Base-by-base conservation (phyloP, 2,329 filamentous ascomycete genomes). In the Talaromyces pinophilus region DNA sequence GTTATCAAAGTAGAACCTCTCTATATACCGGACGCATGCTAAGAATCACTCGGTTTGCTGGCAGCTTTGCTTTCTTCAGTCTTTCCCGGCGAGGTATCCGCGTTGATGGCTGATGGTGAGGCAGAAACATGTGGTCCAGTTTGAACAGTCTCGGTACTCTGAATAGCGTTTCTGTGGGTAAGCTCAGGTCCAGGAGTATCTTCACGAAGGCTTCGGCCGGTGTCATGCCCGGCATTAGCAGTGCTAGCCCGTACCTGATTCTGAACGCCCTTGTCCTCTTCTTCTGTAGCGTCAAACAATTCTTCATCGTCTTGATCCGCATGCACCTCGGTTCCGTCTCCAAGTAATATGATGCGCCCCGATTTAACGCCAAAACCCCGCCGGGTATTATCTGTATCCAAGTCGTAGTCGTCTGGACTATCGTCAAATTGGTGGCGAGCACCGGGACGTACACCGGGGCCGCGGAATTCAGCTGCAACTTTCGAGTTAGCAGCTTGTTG, bases 281-380 rank as follows among this genome's bases (percentile, higher is more conserved):
- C 87, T 75, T 96, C 92, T 77, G 92, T 90, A 73, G 93, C 90
- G 79, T 97, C 92, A 81, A 97, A 96, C 89, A 97, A 94, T 74
- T 97, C 93, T 70, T 91, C 88, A 76, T 97, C 93, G 79, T 93
- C 89, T 77, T 91, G 91, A 80, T 95, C 92, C 72, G 92, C 92
- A 75, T 93, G 84, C 77, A 96, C 88, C 83, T 97, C 93, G 75
- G 92, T 96, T 74, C 94, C 95, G 83, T 98, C 93, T 71, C 94
- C 93, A 72, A 99, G 87, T 77, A 97, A 89, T 79, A 98, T 98
- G 79, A 97, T 93, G 73, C 93, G 89, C 72, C 93, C 92, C 67
- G 83, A 82, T 78, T 88, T 87, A 78, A 90, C 90, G 77, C 89
- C 90, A 79, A 88, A 92, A 69, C 90, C 87, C 46, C 54, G 60